Base-by-base conservation (phyloP, 2,329 filamentous ascomycete species). In the Didymella pinodella region DNA sequence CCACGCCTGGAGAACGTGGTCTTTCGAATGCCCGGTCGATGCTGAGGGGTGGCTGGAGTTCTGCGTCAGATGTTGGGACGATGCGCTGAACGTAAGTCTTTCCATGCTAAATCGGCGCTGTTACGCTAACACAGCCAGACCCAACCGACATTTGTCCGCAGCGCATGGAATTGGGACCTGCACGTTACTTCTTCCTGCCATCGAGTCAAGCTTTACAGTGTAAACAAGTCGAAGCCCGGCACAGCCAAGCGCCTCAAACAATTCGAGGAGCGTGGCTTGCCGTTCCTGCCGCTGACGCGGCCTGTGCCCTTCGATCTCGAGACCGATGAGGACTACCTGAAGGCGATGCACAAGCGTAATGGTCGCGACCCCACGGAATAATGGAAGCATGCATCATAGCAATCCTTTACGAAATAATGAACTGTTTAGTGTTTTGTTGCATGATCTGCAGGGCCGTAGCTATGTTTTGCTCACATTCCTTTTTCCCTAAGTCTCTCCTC, bases 1-100 rank as follows among this genome's bases (percentile, higher is more conserved):
- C 47, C 86, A 84, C 66, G 83, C 85, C 0, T 91, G 88, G 89
- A 77, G 88, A 12, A 82, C 81, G 0, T 91, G 88, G 89, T 79
- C 85, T 55, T 81, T 83, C 1, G 84, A 88, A 1, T 67, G 91
- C 0, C 88, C 88, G 0, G 85, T 85, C 28, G 80, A 82, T 61
- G 77, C 76, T 2, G 80, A 82, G 61, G 80, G 80, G 5, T 82
- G 79, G 80, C 57, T 82, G 54, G 80, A 81, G 48, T 73, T 82
- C 53, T 77, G 74, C 44, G 78, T 79, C 12, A 64, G 79, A 29
- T 77, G 73, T 29, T 81, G 79, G 80, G 79, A 81, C 45, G 77
- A 80, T 65, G 75, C 79, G n/a, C 54, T 81, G 57, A 82, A 81
- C 58, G 72, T 70, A 62, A 64, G 71, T 65, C 12, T 10, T 22